Percentiles rank a stretch among this genome's conserved stretches.
These are phyloP conservation scores for Termitomyces sp. DNA, from an alignment of 1,284 basidiomycete species.

Conservation along the genomic window DNA sequence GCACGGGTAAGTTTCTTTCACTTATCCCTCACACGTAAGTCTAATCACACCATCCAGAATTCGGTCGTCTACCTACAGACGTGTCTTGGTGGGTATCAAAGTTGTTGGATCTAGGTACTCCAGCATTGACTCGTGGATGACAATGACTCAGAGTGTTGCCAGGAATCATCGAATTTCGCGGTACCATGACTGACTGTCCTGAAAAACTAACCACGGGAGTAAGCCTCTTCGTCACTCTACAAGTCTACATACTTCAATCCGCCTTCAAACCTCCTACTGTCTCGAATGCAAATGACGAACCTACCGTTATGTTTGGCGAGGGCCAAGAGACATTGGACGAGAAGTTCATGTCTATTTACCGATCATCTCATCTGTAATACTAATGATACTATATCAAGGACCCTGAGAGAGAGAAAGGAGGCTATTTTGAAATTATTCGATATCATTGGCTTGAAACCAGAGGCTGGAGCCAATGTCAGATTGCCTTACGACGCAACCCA, in stretches of 20 bases:
- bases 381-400: slow-evolving; percentile 24
- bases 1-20: slow-evolving; percentile 47
- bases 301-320: slow-evolving; percentile 53
- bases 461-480: slow-evolving; percentile 33
- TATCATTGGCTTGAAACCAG: slow-evolving; percentile 56
- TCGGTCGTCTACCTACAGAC: slow-evolving; percentile 67
- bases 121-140: slow-evolving; percentile 1
- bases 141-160: slow-evolving; percentile 1
- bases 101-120: slow-evolving; percentile 62
- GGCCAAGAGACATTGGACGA: slow-evolving; percentile 74
- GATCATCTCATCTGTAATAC: background rate
- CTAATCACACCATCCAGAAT: slow-evolving; percentile 41
- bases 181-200: slow-evolving; percentile 71
- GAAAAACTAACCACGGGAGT: slow-evolving; percentile 59
- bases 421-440: slow-evolving; percentile 62
- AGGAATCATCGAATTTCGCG: slow-evolving; percentile 61
- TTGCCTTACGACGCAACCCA: slow-evolving; percentile 30
- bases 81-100: slow-evolving; percentile 66
- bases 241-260: slow-evolving; percentile 55
- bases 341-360: slow-evolving; percentile 26
- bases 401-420: slow-evolving; percentile 73
- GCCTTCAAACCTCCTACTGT: slow-evolving; percentile 55
- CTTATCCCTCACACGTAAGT: slow-evolving; percentile 1
- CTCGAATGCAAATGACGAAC: slow-evolving; percentile 29
- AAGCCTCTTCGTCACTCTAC: slow-evolving; percentile 66